A percentile compares a stretch with the other conserved stretches of the same genome.
phyloP scores from a whole-genome alignment of 441 rosid genomes.

The Croton laevigatus region DNA sequence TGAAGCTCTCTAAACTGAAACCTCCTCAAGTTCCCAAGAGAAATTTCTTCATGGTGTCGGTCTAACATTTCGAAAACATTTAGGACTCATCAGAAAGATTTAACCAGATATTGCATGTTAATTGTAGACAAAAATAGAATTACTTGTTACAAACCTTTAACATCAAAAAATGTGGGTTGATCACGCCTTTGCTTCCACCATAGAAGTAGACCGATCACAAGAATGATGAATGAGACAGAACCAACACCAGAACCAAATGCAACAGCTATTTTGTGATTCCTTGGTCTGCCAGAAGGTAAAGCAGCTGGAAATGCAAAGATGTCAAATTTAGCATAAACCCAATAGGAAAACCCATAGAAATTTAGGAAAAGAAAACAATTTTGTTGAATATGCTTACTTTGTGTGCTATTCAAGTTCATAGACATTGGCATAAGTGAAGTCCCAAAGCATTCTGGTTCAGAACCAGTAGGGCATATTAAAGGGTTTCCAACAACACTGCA shows the following conservation, averaged over 20 bases:
- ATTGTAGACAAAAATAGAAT: not conserved
- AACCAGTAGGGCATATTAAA: conserved; percentile 74
- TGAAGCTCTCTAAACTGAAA: conserved; percentile 81
- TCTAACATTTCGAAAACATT: conserved; percentile 32
- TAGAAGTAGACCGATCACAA: conserved; percentile 60
- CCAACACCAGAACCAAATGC: conserved; percentile 75
- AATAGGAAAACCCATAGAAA: not conserved
- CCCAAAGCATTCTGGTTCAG: conserved; percentile 88
- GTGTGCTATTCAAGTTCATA: conserved; percentile 75
- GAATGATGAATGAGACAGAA: conserved; percentile 50
- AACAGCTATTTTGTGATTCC: conserved; percentile 67
- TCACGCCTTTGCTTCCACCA: conserved; percentile 86
- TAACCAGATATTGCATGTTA: not conserved
- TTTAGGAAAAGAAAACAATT: not conserved
- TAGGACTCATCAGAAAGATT: conserved; percentile 2
- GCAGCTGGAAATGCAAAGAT: conserved; percentile 35
- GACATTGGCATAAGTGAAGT: conserved; percentile 85
- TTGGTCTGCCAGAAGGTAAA: conserved; percentile 36
- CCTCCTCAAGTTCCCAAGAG: conserved; percentile 81
- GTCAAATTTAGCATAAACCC: conserved; percentile 25
- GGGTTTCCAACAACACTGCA: conserved; percentile 90
- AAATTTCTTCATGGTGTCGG: conserved; percentile 62
- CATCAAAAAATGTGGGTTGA: conserved; percentile 71
- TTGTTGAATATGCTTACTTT: conserved; percentile 39
- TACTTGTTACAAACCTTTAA: conserved; percentile 54